Evolutionary conservation across 2,329 filamentous ascomycete genomes (phyloP), one percentile per base, ranked within the genome.

Genomic region (Moelleriella libera): DNA sequence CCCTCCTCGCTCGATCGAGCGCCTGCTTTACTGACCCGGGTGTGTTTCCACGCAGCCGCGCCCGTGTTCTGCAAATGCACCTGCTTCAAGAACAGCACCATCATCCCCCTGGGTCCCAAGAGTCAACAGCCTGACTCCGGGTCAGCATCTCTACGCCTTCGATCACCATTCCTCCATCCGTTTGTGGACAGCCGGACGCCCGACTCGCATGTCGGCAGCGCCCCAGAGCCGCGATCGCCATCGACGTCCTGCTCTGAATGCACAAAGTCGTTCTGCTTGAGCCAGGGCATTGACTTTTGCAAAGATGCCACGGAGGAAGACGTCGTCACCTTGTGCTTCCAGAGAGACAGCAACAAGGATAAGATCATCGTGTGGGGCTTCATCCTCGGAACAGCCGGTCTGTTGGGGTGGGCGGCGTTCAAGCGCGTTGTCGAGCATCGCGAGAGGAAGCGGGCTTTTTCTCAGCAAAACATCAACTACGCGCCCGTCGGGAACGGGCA

Each of bases 1-100:
- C 40, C 41, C 42, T 14, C 41, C 47, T 11, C 9, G 21, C 14
- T 32, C 41, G 40, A 39, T 44, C 40, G 43, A 9, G 4, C 12
- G 21, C 21, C 21, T 21, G 21, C 39, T 9, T 45, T 48, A 51
- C 58, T 59, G 52, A 62, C 53, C 47, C 39, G 34, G 5, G 21
- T 21, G 21, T 21, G 21, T 21, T 3, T 29, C n/a, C 28, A 5
- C 11, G 56, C 41, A 82, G 78, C 74, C 32, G 72, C 76, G 42
- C 78, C 76, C 14, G 76, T 75, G 2, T 83, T 82, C 60, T 83
- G 79, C 70, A 83, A 83, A 70, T 83, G 79, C 66, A 82, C 77
- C 54, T 83, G 79, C 66, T 80, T 80, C 67, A 77, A 76, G 55
- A 82, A 83, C 67, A 80, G 75, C 69, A 82, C 78, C 53, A 80